Conservation (phyloP, 1,139 yeast species). For the Magnusiomyces starmeri region DNA sequence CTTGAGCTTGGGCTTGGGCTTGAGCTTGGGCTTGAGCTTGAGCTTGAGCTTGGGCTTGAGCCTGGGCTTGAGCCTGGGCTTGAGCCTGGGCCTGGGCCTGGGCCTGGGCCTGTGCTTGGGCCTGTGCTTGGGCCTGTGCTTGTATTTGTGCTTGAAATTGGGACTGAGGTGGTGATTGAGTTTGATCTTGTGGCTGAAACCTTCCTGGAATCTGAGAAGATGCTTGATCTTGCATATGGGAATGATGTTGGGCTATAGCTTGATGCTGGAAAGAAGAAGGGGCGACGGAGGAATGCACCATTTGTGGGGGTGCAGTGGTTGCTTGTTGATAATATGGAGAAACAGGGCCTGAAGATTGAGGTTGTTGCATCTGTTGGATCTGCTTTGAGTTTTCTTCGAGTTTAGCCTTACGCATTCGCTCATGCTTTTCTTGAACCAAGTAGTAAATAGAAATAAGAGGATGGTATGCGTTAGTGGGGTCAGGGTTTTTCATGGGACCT, state of each 20-base stretch:
- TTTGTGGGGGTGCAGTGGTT: too few species aligned
- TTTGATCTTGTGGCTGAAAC: background rate
- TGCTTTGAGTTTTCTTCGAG: conserved; percentile 21
- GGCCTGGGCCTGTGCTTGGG: background rate
- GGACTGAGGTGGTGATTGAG: conserved; percentile 15
- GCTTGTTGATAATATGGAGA: background rate
- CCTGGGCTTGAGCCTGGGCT: too few species aligned
- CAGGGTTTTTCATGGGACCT: conserved; percentile 34
- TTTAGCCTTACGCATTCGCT: conserved; percentile 46
- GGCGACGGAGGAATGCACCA: too few species aligned
- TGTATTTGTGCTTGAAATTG: conserved; percentile 19
- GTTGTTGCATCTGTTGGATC: conserved; percentile 16
- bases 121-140: background rate
- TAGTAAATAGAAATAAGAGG: conserved; percentile 83
- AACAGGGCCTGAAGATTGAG: conserved; percentile 15
- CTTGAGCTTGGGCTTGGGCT: background rate
- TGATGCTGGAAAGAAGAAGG: too few species aligned
- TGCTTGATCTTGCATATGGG: too few species aligned
- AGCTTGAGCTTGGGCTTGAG: too few species aligned
- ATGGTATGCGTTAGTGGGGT: conserved; percentile 87
- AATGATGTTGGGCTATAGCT: too few species aligned
- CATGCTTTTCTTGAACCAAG: conserved; percentile 77
- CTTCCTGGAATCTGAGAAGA: conserved; percentile 20
- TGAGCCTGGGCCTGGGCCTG: background rate
- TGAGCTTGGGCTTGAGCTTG: too few species aligned